phyloP scores from a whole-genome alignment of 257 asterid species.

The Coffea canephora region DNA sequence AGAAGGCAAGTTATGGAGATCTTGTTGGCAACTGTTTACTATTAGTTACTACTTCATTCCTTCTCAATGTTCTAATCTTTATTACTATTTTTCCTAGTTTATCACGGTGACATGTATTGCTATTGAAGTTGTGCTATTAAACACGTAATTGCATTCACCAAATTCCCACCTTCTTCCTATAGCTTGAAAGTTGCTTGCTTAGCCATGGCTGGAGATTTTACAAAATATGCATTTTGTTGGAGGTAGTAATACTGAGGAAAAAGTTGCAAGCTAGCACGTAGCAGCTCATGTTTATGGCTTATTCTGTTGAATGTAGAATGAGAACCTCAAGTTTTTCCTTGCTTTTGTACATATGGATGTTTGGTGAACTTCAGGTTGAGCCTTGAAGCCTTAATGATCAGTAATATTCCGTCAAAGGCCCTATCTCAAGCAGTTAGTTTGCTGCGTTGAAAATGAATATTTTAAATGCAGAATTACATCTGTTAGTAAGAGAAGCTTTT shows the following conservation, averaged over 20 bases:
- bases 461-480: not conserved
- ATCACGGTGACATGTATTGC: not conserved
- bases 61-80: constrained; percentile 4
- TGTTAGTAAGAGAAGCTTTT: not conserved
- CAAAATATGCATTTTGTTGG: not conserved
- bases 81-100: not conserved
- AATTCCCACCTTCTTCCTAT: not conserved
- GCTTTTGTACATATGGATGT: not conserved
- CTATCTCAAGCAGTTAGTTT: not conserved
- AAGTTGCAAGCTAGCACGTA: not conserved
- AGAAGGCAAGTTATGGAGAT: constrained; percentile 42
- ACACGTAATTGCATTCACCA: not conserved
- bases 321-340: not conserved
- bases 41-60: not conserved
- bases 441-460: not conserved
- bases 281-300: not conserved
- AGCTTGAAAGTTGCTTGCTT: not conserved
- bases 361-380: not conserved
- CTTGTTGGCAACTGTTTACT: not conserved
- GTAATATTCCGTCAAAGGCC: not conserved
- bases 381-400: not conserved
- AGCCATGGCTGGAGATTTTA: not conserved
- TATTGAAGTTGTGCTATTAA: not conserved
- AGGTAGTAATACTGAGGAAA: not conserved
- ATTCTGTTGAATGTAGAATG: not conserved